Evolutionary conservation across 2,329 filamentous ascomycete genomes (phyloP), one percentile per base, ranked within the genome.

Genomic region (Aspergillus thermomutatus): DNA sequence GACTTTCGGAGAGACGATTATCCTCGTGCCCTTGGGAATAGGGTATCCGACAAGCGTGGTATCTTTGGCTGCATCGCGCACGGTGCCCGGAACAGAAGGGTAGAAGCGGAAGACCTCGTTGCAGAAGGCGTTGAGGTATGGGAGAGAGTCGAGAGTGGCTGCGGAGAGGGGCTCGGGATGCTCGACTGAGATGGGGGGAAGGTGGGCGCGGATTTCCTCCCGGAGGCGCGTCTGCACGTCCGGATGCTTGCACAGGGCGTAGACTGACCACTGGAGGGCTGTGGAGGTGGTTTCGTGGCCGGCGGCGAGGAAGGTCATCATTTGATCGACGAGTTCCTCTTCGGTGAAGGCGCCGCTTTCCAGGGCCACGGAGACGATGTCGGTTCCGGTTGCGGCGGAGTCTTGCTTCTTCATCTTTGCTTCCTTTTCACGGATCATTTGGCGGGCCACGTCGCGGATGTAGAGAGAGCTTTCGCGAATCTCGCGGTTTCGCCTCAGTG

Each of bases 251-350:
- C 84, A 84, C n/a, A 94, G 82, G 46, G 87, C 77, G 68, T 91
- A 90, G 7, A 86, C 74, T 3, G 87, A 83, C 88, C 89, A 93
- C n/a, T 87, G 88, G 69, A 94, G 80, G 19, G 89, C 82, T 1
- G 86, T 83, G 1, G 90, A 85, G 0, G 89, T 92, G 1, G 90
- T 93, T 75, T 93, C 89, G 71, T 93, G 90, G 23, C 87, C 88
- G 0, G 91, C 91, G 0, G 88, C 88, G 4, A 95, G 83, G 77
- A 95, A 94, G 0, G 90, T 95, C 90, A 95, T 94, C 69, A 94
- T 83, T 74, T 96, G 91, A 71, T 94, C 89, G 37, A 91, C 84
- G n/a, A 96, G 83, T 58, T 91, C 86, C 50, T 91, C 88, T 60
- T 94, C 90, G 11, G 77, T 83, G 74, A 95, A 94, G 5, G 80